Percentiles rank a stretch among this genome's conserved stretches.
These are phyloP conservation scores for Aspergillus affinis DNA, from an alignment of 495 filamentous ascomycete genomes.

Conservation along the genomic window DNA sequence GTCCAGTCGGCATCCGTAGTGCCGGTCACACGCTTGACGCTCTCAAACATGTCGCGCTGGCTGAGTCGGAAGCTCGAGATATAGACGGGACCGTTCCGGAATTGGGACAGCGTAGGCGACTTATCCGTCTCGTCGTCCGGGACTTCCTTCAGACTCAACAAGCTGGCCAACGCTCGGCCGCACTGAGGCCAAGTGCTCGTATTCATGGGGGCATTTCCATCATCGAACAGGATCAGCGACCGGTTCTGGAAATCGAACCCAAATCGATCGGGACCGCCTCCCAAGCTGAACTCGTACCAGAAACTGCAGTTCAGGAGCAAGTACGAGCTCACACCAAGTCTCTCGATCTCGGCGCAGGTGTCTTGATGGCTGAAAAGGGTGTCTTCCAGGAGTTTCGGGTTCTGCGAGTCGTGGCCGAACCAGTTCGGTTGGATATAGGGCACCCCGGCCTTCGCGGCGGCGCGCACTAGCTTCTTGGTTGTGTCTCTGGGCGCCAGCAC, in stretches of 20 bases:
- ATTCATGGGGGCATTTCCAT: constrained; percentile 41
- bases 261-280: constrained; percentile 23
- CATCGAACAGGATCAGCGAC: constrained; percentile 46
- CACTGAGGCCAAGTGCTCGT: constrained; percentile 44
- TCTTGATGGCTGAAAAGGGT: constrained; percentile 16
- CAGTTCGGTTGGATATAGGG: constrained; percentile 62
- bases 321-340: constrained; percentile 47
- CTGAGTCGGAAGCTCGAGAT: constrained; percentile 47
- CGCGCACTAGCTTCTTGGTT: constrained; percentile 51
- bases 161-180: constrained; percentile 43
- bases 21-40: constrained; percentile 51
- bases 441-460: constrained; percentile 61
- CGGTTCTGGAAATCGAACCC: constrained; percentile 47
- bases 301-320: constrained; percentile 47
- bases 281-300: constrained; percentile 56
- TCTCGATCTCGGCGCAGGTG: constrained; percentile 33
- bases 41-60: constrained; percentile 54
- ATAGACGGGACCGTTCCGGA: constrained; percentile 42
- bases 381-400: constrained; percentile 39
- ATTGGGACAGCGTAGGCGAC: constrained; percentile 27
- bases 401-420: constrained; percentile 42
- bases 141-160: constrained; percentile 43
- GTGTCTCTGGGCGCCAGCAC: constrained; percentile 37
- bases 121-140: constrained; percentile 43
- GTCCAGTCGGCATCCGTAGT: constrained; percentile 57